Base-by-base conservation (phyloP, 2,329 filamentous ascomycete species). In the Colletotrichum salicis region DNA sequence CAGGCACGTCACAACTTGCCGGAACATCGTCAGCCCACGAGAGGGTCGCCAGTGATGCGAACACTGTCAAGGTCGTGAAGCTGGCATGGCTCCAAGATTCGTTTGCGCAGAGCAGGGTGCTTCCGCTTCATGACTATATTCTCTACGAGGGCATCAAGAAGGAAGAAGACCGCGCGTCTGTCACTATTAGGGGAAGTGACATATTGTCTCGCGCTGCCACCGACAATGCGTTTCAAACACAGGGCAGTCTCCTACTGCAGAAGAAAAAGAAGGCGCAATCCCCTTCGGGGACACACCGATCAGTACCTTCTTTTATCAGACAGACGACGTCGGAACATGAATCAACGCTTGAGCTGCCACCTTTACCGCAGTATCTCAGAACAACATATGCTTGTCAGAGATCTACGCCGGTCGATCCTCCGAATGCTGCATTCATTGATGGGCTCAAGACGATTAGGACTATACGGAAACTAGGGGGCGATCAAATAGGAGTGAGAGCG, bases 241-340 rank as follows among this genome's bases (percentile, higher is more conserved):
- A 19, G 15, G 55, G 37, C n/a, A 48, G n/a, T 31, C 4, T 35
- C 31, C 12, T 13, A 13, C 52, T 11, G 15, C 27, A 37, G 24
- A 24, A 31, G 5, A 24, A 31, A 3, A 24, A 31, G 19, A 27
- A 11, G 22, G 29, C 19, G 8, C 27, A 31, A 27, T 59, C 52
- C 12, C 13, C 48, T 5, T 12, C 19, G 22, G 37, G 31, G n/a
- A 27, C 41, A 33, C 58, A 64, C 29, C 56, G 55, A 29, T 22
- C 54, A 29, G 72, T 69, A n/a, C 80, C 81, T 2, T 56, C 77
- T 11, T 81, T 97, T 6, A 78, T 91, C 11, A 90, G 90, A 48
- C 86, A 93, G 77, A 93, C 92, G 1, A 97, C 95, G 0, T 93
- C 92, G 3, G 94, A 97, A 70, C 88, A 95, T 69, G 93, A 97